phyloP scores from a whole-genome alignment of 2,329 filamentous ascomycete genomes.

The Aspergillus niger region DNA sequence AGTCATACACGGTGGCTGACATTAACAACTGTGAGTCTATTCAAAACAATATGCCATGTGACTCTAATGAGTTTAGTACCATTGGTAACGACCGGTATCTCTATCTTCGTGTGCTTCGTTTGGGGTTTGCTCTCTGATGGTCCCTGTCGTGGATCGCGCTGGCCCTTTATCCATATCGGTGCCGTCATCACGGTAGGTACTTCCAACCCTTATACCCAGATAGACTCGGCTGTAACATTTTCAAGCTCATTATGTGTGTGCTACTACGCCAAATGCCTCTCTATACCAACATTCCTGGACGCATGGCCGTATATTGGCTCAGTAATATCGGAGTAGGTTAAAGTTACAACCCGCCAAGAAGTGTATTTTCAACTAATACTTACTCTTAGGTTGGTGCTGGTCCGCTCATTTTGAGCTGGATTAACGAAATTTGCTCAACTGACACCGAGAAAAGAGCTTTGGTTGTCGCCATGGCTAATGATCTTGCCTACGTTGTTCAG shows the following conservation, averaged over 20 bases:
- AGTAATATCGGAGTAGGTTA: constrained; percentile 36
- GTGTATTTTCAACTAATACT: not conserved
- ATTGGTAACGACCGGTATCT: constrained; percentile 35
- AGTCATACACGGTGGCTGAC: constrained; percentile 33
- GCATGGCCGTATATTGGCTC: constrained; percentile 44
- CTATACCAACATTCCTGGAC: constrained; percentile 38
- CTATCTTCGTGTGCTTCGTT: constrained; percentile 38
- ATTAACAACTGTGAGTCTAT: constrained; percentile 39
- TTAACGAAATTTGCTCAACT: constrained; percentile 38
- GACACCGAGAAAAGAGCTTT: constrained; percentile 37
- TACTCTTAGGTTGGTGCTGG: constrained; percentile 34
- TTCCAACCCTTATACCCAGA: not conserved
- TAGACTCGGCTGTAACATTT: no score
- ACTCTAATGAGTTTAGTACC: constrained; percentile 24
- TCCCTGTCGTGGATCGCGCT: constrained; percentile 34
- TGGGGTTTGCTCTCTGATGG: constrained; percentile 46
- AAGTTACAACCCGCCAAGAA: not conserved
- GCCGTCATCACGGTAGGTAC: constrained; percentile 37
- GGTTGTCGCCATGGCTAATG: constrained; percentile 34
- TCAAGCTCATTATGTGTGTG: constrained; percentile 35
- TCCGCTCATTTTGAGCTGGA: constrained; percentile 43
- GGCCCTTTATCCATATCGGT: constrained; percentile 44
- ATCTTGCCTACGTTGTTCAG: constrained; percentile 38
- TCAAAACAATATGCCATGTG: accelerated
- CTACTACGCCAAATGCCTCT: constrained; percentile 41